Evolutionary conservation across 768 basidiomycete species (phyloP).

Genomic region (Amylocystis lapponica): DNA sequence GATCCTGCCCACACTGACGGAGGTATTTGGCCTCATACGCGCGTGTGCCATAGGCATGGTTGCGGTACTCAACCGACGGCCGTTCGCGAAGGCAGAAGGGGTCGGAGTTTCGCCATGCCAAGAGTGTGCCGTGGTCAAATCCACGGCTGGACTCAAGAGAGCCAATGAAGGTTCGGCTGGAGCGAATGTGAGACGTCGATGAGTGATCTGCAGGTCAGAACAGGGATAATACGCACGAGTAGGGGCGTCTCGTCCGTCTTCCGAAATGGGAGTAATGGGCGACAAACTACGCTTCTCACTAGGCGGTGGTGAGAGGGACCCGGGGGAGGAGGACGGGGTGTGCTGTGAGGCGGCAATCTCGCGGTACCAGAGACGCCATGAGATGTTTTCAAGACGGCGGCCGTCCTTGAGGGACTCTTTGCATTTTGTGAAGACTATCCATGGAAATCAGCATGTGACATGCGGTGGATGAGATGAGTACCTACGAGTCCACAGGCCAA

Average conservation of each 20-base stretch:
- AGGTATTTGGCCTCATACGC: slow-evolving; percentile 17
- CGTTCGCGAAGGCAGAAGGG: slow-evolving; percentile 5
- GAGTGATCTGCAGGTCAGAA: background rate
- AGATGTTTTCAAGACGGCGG: slow-evolving; percentile 78
- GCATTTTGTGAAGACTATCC: slow-evolving; percentile 77
- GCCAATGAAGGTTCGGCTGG: background rate
- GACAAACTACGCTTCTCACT: slow-evolving; percentile 21
- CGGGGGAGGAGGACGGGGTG: slow-evolving; percentile 24
- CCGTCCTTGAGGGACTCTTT: slow-evolving; percentile 77
- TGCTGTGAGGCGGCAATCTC: slow-evolving; percentile 42
- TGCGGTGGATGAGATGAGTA: slow-evolving; percentile 11
- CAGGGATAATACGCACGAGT: slow-evolving; percentile 13
- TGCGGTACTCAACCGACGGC: slow-evolving; percentile 24
- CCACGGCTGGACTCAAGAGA: background rate
- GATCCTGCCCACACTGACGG: slow-evolving; percentile 36
- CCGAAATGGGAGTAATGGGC: slow-evolving; percentile 24
- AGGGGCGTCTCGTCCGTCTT: slow-evolving; percentile 5
- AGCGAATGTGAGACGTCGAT: background rate
- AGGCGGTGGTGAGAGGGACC: slow-evolving; percentile 21
- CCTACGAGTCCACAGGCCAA: slow-evolving; percentile 63
- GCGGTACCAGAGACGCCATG: slow-evolving; percentile 81
- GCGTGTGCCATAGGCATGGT: slow-evolving; percentile 18
- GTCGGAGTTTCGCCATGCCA: slow-evolving; percentile 19
- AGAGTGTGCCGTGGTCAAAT: slow-evolving; percentile 15
- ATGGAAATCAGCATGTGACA: slow-evolving; percentile 4